Conservation (phyloP, 129 eudicot species). For the Erigeron canadensis region DNA sequence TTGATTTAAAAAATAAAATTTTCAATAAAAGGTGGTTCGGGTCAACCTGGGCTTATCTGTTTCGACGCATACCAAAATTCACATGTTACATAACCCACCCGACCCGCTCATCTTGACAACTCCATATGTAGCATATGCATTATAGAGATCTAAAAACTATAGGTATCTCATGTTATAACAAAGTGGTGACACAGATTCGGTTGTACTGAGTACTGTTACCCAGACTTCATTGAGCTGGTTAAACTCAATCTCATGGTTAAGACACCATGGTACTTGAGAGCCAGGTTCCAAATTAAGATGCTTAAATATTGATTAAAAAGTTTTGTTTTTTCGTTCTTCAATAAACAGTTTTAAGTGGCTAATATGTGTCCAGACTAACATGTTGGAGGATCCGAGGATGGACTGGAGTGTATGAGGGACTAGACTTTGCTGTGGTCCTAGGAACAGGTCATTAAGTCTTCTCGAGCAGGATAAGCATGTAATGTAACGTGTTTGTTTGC, state of each 20-base stretch:
- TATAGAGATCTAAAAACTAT: background rate
- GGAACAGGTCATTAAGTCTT: constrained; percentile 98
- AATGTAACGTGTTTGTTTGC: constrained; percentile 33
- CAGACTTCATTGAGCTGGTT: constrained; percentile 58
- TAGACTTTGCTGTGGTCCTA: constrained; percentile 79
- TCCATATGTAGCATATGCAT: background rate
- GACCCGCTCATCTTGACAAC: background rate
- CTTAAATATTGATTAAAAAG: background rate
- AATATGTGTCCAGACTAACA: background rate
- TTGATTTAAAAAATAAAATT: background rate
- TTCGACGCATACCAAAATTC: background rate
- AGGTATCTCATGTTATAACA: background rate
- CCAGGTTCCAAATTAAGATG: constrained; percentile 44
- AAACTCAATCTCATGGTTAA: constrained; percentile 52
- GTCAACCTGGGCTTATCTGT: background rate
- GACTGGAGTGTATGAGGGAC: constrained; percentile 79
- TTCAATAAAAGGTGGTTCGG: background rate
- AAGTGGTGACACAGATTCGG: constrained; percentile 93
- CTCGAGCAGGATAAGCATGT: constrained; percentile 82
- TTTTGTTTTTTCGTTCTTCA: too few species aligned
- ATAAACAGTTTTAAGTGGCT: background rate
- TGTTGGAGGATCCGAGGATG: constrained; percentile 98
- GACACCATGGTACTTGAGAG: constrained; percentile 69
- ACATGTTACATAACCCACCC: background rate
- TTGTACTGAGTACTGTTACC: constrained; percentile 84